Evolutionary conservation across 495 filamentous ascomycete genomes (phyloP).

Genomic region (Penicillium simplicissimum): DNA sequence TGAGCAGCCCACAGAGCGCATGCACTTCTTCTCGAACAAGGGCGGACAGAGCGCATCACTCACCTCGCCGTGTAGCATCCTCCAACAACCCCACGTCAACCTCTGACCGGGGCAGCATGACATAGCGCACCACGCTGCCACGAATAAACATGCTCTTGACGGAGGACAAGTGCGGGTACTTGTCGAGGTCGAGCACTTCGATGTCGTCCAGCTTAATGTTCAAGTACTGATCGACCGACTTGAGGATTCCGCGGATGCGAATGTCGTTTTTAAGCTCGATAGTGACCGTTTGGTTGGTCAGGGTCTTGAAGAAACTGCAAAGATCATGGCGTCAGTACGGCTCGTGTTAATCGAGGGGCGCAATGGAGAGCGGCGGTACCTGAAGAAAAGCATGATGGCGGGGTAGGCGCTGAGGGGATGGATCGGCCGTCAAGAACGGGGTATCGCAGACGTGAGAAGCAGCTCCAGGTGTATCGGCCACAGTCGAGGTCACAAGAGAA

Average conservation of each 20-base stretch:
- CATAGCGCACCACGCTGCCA: constrained; percentile 94
- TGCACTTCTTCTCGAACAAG: too few species aligned
- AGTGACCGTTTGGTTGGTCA: constrained; percentile 93
- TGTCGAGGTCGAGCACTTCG: constrained; percentile 81
- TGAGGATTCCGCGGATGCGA: constrained; percentile 88
- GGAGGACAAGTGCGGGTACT: constrained; percentile 91
- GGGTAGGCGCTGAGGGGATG: background rate
- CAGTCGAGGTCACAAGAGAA: background rate
- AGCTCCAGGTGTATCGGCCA: background rate
- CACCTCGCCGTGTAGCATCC: constrained; percentile 94
- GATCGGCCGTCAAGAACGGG: background rate
- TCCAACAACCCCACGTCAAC: constrained; percentile 91
- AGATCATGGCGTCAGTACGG: background rate
- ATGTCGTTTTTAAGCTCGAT: constrained; percentile 99
- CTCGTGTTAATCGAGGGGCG: background rate
- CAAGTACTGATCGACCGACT: constrained; percentile 96
- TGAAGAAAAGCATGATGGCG: constrained; percentile 52
- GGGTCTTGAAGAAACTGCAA: constrained; percentile 96
- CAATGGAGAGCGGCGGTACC: constrained; percentile 27
- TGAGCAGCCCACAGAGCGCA: background rate
- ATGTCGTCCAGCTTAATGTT: constrained; percentile 99
- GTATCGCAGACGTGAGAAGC: background rate
- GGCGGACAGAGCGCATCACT: constrained; percentile 27
- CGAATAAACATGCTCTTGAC: constrained; percentile 98
- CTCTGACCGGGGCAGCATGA: constrained; percentile 81